A percentile compares a stretch with the other conserved stretches of the same genome.
Evolutionary conservation across 148 eudicot species (phyloP).

Genomic region (Cornus florida): DNA sequence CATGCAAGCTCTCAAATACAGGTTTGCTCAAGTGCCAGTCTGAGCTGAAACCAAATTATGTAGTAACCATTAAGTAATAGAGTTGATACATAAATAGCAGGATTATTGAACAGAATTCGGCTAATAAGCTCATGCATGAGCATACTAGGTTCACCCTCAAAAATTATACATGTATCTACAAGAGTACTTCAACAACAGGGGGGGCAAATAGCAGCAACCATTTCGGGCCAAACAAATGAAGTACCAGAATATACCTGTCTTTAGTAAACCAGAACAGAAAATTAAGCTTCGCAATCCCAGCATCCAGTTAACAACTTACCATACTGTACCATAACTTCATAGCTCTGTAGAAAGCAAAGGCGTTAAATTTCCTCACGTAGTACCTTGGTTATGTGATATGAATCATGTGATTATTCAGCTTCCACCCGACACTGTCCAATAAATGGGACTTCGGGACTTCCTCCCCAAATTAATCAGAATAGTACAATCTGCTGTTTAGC

Average conservation of each 20-base stretch:
- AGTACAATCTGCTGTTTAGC: background rate
- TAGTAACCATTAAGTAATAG: background rate
- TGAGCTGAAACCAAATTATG: background rate
- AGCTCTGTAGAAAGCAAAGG: background rate
- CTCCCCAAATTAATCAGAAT: background rate
- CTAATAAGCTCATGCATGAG: background rate
- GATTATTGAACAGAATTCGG: background rate
- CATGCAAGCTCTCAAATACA: too few relatives aligned
- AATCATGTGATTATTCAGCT: background rate
- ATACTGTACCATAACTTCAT: background rate
- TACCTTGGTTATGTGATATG: constrained; percentile 2
- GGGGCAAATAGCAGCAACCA: too few relatives aligned
- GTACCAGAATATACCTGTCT: background rate
- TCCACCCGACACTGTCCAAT: background rate
- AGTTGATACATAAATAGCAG: background rate
- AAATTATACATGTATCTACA: background rate
- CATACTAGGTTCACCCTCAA: background rate
- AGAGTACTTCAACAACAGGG: too few relatives aligned
- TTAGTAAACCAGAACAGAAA: constrained; percentile 5
- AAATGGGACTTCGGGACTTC: too few relatives aligned
- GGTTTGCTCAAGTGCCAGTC: background rate
- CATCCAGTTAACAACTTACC: background rate
- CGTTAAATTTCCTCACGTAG: background rate
- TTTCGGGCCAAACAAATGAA: too few relatives aligned
- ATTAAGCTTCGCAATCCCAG: background rate